These are phyloP conservation scores for Wakefieldia striispora DNA, from an alignment of 768 basidiomycete species.

Conservation along the genomic window DNA sequence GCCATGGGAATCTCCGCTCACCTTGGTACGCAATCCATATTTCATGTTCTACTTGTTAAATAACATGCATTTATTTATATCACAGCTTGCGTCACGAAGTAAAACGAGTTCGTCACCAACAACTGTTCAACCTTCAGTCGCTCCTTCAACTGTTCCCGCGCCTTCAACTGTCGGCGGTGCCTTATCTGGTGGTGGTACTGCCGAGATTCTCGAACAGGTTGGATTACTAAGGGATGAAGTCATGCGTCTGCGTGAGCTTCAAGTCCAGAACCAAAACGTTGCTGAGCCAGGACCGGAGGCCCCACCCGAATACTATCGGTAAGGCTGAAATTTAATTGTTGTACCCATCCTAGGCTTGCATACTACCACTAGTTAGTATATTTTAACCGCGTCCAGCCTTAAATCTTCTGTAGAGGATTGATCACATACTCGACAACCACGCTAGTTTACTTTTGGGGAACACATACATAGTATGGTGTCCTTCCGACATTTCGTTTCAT, in stretches of 20 bases:
- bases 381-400: too few species aligned
- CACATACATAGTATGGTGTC: too few species aligned
- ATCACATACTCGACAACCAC: too few species aligned
- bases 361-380: too few species aligned
- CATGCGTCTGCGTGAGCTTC: conserved; percentile 5
- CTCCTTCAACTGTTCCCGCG: neutral
- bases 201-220: conserved; percentile 5
- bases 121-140: neutral
- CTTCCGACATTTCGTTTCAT: too few species aligned
- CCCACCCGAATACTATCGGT: neutral
- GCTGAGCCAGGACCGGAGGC: neutral
- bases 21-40: neutral
- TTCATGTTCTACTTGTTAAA: too few species aligned
- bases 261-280: neutral
- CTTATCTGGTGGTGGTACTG: neutral
- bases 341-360: too few species aligned
- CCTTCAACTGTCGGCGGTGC: neutral
- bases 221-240: conserved; percentile 9
- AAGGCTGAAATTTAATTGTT: too few species aligned
- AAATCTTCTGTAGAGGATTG: too few species aligned
- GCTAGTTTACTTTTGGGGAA: too few species aligned
- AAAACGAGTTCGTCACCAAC: neutral
- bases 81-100: neutral
- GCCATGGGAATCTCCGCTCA: neutral
- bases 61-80: neutral